Base-by-base conservation (phyloP, 2,329 filamentous ascomycete species). In the Rutstroemia sp. region DNA sequence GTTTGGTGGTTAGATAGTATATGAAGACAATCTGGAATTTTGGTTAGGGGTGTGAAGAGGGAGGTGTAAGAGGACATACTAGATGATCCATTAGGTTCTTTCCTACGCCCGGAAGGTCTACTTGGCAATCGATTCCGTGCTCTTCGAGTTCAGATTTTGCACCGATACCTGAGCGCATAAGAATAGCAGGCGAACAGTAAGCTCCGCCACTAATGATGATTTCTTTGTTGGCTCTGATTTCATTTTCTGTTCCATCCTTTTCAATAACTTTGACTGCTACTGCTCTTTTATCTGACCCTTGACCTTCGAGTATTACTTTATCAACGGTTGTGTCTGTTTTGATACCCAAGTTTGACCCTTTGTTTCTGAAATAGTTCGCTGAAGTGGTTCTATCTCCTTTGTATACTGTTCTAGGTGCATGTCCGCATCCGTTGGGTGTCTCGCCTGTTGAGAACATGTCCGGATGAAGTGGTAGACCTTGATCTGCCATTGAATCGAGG, bases 61-160 rank as follows among this genome's bases (percentile, higher is more conserved):
- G 42, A 16, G 10, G 21, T 4, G 19, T 18, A 16, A 14, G 14
- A 21, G 21, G 0, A 53, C 65, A 61, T 64, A 77, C 73, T 14
- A 79, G 67, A 63, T 83, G 78, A 68, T 86, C 81, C 65, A 80
- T 75, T 1, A 85, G 71, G 68, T 85, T 85, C 41, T 73, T 76
- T 27, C 84, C 85, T 10, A 88, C 83, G 48, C 82, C 84, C 0
- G 82, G 83, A 1, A 83, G 73, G 64, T 87, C 75, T 2, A 72
- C 70, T 45, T 83, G 64, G 8, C 83, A 73, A 1, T 74, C 69
- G 58, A 86, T 84, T 21, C 71, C 68, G 63, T 78, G 65, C 34
- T 61, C 59, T 37, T 64, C 47, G 16, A 77, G 70, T 63, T 76
- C 72, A 1, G 60, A 65, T n/a, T 64, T 67, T 9, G 73, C 70